These are phyloP conservation scores for Trametes elegans DNA, from an alignment of 768 basidiomycete species.

Conservation along the genomic window DNA sequence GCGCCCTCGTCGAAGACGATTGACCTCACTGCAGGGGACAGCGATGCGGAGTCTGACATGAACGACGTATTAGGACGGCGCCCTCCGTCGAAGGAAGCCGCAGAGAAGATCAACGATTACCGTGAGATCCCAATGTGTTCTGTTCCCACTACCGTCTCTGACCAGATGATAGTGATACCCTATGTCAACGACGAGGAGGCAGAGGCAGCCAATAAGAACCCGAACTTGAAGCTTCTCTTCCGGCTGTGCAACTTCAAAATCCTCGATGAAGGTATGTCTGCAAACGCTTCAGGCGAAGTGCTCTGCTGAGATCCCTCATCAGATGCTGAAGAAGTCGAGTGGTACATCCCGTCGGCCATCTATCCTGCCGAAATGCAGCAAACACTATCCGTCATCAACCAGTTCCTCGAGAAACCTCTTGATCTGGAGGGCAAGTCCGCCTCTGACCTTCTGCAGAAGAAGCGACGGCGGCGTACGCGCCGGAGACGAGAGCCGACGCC, in stretches of 20 bases:
- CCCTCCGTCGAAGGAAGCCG: conserved; percentile 65
- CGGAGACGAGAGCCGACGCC: conserved; percentile 50
- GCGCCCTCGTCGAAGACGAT: conserved; percentile 29
- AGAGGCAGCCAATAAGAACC: conserved; percentile 72
- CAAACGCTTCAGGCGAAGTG: too few species aligned
- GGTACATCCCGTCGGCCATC: conserved; percentile 79
- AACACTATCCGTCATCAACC: conserved; percentile 72
- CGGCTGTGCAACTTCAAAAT: conserved; percentile 72
- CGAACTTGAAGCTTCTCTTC: conserved; percentile 81
- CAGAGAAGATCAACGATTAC: conserved; percentile 70
- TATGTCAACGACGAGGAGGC: conserved; percentile 74
- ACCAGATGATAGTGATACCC: conserved; percentile 56
- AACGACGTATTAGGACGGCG: conserved; percentile 30
- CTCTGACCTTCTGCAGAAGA: conserved; percentile 67
- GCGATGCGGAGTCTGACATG: conserved; percentile 34
- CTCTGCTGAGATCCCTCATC: not conserved
- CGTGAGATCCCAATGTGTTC: conserved; percentile 46
- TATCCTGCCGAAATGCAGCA: conserved; percentile 65
- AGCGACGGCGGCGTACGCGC: conserved; percentile 47
- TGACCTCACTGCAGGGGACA: conserved; percentile 31
- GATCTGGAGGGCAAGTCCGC: conserved; percentile 78
- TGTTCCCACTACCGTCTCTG: not conserved
- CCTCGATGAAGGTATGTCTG: conserved; percentile 55
- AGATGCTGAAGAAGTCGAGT: conserved; percentile 76
- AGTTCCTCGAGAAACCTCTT: conserved; percentile 80